Percentiles rank a stretch among this genome's conserved stretches.
Evolutionary conservation across 2,329 filamentous ascomycete genomes (phyloP).

Genomic region (Fusarium luffae): DNA sequence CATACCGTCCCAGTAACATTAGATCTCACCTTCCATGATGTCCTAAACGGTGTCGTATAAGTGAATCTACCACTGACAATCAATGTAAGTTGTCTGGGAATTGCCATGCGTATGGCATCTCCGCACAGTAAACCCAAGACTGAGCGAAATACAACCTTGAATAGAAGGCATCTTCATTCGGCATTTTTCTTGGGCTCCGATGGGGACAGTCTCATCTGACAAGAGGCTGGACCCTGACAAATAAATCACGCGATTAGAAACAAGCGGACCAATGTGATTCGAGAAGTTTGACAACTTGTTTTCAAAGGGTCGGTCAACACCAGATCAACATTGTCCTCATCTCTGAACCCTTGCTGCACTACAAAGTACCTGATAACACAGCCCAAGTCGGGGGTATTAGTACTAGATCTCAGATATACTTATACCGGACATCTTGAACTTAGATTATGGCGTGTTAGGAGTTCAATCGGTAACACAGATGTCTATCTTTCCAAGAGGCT

Average conservation of each 20-base stretch:
- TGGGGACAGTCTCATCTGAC: slow-evolving; percentile 7
- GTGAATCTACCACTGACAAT: background rate
- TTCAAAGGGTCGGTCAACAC: slow-evolving; percentile 26
- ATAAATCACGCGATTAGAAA: slow-evolving; percentile 8
- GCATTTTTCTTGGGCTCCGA: background rate
- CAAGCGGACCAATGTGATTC: slow-evolving; percentile 18
- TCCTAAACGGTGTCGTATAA: accelerated
- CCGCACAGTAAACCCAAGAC: background rate
- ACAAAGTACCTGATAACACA: slow-evolving; percentile 7
- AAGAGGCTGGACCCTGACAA: background rate
- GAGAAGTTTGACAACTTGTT: slow-evolving; percentile 17
- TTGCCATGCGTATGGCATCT: background rate
- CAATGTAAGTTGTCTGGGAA: background rate
- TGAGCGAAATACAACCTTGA: background rate
- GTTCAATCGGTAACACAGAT: background rate
- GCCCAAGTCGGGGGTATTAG: background rate
- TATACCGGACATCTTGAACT: background rate
- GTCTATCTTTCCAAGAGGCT: background rate
- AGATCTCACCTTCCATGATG: background rate
- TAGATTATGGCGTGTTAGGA: too few species aligned
- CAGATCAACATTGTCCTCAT: slow-evolving; percentile 33
- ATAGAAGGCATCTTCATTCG: background rate
- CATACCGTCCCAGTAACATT: too few species aligned
- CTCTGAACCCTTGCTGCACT: slow-evolving; percentile 19
- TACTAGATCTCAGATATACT: background rate